Base-by-base conservation (phyloP, 208 protist species). In the Crithidia brevicula region DNA sequence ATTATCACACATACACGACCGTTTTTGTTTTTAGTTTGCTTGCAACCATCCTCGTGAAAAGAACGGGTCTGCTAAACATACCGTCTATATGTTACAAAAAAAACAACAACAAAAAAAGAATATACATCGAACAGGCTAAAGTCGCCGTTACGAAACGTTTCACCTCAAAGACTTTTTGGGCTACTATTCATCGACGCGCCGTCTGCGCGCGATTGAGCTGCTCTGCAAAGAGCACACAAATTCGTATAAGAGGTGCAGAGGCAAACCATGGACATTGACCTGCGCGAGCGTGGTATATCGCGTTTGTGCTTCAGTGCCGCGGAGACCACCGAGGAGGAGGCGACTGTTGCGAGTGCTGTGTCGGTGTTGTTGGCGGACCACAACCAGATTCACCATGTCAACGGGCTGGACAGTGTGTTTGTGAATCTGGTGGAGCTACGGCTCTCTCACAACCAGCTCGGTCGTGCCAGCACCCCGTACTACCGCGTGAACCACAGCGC, bases 191-290 rank as follows among this genome's bases (percentile, higher is more conserved):
- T n/a, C n/a, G n/a, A n/a, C n/a, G n/a, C n/a, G n/a, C n/a, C n/a
- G n/a, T n/a, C n/a, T n/a, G n/a, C n/a, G n/a, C n/a, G n/a, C n/a
- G n/a, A n/a, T n/a, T n/a, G n/a, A n/a, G n/a, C n/a, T n/a, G n/a
- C n/a, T n/a, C n/a, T n/a, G n/a, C n/a, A n/a, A n/a, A n/a, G n/a
- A n/a, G n/a, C n/a, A n/a, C n/a, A n/a, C n/a, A n/a, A n/a, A n/a
- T n/a, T n/a, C n/a, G n/a, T n/a, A 51, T 16, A 46, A 13, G 9
- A 15, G 8, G 3, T 22, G 8, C 57, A 18, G 9, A 11, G n/a
- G n/a, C n/a, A n/a, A 25, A 10, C 42, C 42, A 96, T 96, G 91
- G 81, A 94, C 20, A 76, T 96, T 49, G 85, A 96, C 43, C 63
- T 96, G 45, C 76, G 74, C 22, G 45, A 81, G 53, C 79, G 85